A percentile compares a stretch with the other conserved stretches of the same genome.
phyloP scores from a whole-genome alignment of 169 alveolate genomes.

The Plasmodium adleri region DNA sequence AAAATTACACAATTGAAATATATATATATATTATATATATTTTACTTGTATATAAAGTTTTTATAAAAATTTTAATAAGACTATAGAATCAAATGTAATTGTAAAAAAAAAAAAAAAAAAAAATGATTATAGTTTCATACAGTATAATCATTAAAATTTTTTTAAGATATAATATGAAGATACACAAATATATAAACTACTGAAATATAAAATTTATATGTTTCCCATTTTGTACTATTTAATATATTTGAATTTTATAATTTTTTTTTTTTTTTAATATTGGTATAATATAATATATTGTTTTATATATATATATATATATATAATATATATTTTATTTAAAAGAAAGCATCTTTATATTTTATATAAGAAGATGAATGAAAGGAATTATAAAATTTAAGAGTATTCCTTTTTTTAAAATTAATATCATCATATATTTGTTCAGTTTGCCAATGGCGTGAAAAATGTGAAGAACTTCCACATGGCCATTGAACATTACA shows the following conservation, averaged over 20 bases:
- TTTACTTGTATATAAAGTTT: not conserved
- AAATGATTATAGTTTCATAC: too few species aligned
- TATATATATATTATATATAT: not conserved
- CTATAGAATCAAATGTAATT: not conserved
- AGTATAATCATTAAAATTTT: too few species aligned
- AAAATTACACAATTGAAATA: not conserved
- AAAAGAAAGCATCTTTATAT: constrained; percentile 15
- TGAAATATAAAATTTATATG: too few species aligned
- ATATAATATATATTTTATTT: not conserved
- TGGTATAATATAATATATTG: too few species aligned
- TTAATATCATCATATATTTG: constrained; percentile 30
- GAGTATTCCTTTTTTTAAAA: constrained; percentile 27
- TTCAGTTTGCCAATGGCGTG: constrained; percentile 62
- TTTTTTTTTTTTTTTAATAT: too few species aligned
- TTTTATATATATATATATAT: too few species aligned
- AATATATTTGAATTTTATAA: too few species aligned
- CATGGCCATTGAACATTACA: constrained; percentile 86
- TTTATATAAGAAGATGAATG: constrained; percentile 18
- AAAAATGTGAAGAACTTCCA: constrained; percentile 16
- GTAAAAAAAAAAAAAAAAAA: not conserved
- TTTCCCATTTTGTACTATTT: too few species aligned
- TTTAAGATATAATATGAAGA: too few species aligned
- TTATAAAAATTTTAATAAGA: not conserved
- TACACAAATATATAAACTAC: too few species aligned
- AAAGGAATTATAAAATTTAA: constrained; percentile 36